Base-by-base conservation (phyloP, 345 rosid species). In the Lagerstroemia speciosa region DNA sequence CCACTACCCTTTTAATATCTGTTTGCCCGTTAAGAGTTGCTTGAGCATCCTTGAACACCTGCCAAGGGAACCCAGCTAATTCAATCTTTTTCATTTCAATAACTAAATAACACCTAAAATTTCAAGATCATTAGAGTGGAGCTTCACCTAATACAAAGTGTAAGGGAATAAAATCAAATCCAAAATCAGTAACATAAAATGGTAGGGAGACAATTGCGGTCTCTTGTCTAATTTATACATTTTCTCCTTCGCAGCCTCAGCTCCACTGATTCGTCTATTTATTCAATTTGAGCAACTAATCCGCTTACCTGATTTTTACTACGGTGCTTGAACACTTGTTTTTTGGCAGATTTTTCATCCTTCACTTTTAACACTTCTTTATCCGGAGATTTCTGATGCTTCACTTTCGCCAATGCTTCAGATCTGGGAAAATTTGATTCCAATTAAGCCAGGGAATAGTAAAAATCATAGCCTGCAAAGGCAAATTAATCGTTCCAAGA, bases 1-100 rank as follows among this genome's bases (percentile, higher is more conserved):
- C 57, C 97, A 91, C 88, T 72, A 77, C 81, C 48, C 76, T 81
- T 74, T 74, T 73, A 77, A n/a, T n/a, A 91, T 78, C 77, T 89
- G 86, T 8, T 29, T 58, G 65, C 71, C 84, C 16, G 83, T 71
- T 69, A 91, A 78, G 55, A 84, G 41, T 55, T 71, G 78, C 83
- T 77, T 86, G 19, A 94, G 83, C 86, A 89, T 62, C 68, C 85
- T 69, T 24, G 92, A 91, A 76, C 79, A 60, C 69, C 79, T 87
- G 15, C 97, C 99, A 3, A 91, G 72, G 66, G 71, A 81, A 68
- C 33, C 67, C 76, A n/a, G n/a, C n/a, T n/a, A n/a, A n/a, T n/a
- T n/a, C n/a, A n/a, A n/a, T n/a, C n/a, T n/a, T n/a, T n/a, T n/a
- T n/a, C n/a, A n/a, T n/a, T n/a, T n/a, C n/a, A n/a, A n/a, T n/a